Base-by-base conservation (phyloP, 2,329 filamentous ascomycete species). In the Hypomyces rosellus region DNA sequence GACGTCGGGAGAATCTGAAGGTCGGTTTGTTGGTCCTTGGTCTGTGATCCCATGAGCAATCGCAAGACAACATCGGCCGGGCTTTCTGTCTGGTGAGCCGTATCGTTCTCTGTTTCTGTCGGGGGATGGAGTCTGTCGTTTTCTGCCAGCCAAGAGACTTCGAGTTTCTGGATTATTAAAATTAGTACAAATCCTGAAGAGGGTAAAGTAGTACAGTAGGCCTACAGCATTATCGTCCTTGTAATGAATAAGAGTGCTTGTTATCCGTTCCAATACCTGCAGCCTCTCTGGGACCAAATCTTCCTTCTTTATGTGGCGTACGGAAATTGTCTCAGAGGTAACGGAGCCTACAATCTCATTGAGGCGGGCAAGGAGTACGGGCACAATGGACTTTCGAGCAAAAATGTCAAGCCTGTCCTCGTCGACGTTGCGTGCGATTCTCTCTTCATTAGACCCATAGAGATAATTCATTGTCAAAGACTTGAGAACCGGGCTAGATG, bases 31-130 rank as follows among this genome's bases (percentile, higher is more conserved):
- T 36, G 5, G 2, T 38, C 45, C 1, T 50, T 40, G 13, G 45
- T 33, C 15, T 53, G 48, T n/a, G 43, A 55, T 12, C 65, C 66
- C 34, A 69, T 59, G 3, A 80, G 59, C 4, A 79, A 66, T 30
- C 77, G 73, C 43, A 69, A 60, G 14, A 76, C 74, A 13, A 72
- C 61, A 39, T 80, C 74, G 34, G 64, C 65, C 1, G 65, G 58
- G 48, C 70, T 65, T 57, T 79, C 74, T 5, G 68, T 59, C 13
- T 52, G 47, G 22, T 57, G 54, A 8, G 16, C 5, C n/a, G 39
- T 12, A 12, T 41, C 45, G 20, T 9, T 34, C 7, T n/a, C 5
- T 13, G 5, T 14, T 18, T 13, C 20, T 3, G 15, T n/a, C 3
- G 46, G 3, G 46, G 46, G 11, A 56, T 48, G 3, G 58, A 11